Percentiles rank a stretch among this genome's conserved stretches.
phyloP scores from a whole-genome alignment of 1,284 basidiomycete genomes.

The Ceratobasidium sp. region DNA sequence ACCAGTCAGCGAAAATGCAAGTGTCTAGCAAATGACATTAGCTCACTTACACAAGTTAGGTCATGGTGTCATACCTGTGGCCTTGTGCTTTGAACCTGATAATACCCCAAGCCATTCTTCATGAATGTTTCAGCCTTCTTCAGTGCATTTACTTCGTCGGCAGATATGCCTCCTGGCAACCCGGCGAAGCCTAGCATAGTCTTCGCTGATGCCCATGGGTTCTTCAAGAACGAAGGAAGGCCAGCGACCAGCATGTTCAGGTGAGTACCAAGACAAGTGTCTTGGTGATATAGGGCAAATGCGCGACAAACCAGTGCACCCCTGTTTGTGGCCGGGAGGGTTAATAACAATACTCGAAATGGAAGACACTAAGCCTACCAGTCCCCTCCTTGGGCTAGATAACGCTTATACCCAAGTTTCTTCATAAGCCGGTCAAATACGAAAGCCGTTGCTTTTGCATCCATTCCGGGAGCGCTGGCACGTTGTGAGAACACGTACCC shows the following conservation, averaged over 20 bases:
- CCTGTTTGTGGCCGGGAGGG: conserved; percentile 21
- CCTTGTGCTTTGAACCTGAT: conserved; percentile 47
- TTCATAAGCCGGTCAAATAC: conserved; percentile 50
- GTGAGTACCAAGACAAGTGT: conserved; percentile 47
- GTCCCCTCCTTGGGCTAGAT: conserved; percentile 50
- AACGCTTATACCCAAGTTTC: conserved; percentile 49
- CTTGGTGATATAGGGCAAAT: conserved; percentile 48
- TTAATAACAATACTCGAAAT: not conserved
- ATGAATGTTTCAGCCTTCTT: conserved; percentile 34
- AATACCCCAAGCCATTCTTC: conserved; percentile 42
- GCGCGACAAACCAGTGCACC: conserved; percentile 48
- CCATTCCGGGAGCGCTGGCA: conserved; percentile 46
- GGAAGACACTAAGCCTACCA: conserved; percentile 40
- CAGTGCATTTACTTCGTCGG: conserved; percentile 46
- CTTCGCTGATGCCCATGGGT: conserved; percentile 45
- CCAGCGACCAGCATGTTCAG: conserved; percentile 43
- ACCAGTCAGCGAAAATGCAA: conserved; percentile 50
- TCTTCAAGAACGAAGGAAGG: conserved; percentile 21
- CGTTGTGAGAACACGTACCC: conserved; percentile 49
- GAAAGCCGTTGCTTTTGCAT: conserved; percentile 39
- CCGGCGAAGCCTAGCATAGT: conserved; percentile 46
- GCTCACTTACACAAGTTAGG: too few species aligned
- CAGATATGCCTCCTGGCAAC: conserved; percentile 48
- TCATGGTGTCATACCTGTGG: conserved; percentile 46
- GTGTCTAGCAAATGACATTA: conserved; percentile 38